A percentile compares a stretch with the other conserved stretches of the same genome.
Evolutionary conservation across 768 basidiomycete species (phyloP).

Genomic region (Mycena metata): DNA sequence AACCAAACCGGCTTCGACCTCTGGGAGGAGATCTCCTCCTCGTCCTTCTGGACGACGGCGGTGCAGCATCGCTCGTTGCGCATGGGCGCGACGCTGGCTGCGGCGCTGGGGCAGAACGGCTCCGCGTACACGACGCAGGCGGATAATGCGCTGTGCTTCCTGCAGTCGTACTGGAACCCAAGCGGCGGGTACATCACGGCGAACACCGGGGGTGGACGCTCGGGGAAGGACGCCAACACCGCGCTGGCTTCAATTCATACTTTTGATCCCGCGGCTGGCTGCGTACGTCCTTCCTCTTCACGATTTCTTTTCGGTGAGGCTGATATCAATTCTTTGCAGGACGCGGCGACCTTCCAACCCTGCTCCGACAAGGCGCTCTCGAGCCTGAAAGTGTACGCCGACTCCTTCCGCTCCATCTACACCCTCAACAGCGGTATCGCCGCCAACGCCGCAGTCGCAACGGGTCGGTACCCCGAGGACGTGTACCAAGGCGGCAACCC

Average conservation of each 20-base stretch:
- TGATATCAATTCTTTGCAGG: constrained; percentile 46
- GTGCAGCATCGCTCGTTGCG: constrained; percentile 83
- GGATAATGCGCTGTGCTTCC: constrained; percentile 76
- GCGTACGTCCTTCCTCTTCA: constrained; percentile 27
- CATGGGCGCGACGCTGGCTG: constrained; percentile 75
- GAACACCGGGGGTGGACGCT: constrained; percentile 81
- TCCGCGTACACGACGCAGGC: constrained; percentile 75
- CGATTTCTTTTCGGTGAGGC: too few relatives aligned
- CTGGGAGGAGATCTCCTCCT: constrained; percentile 80
- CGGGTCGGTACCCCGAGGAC: constrained; percentile 74
- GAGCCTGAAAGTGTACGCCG: constrained; percentile 73
- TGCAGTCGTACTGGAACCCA: constrained; percentile 87
- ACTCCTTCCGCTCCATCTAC: constrained; percentile 78
- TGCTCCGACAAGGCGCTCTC: constrained; percentile 83
- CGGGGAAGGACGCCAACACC: constrained; percentile 82
- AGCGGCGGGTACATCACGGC: constrained; percentile 72
- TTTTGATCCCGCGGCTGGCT: constrained; percentile 66
- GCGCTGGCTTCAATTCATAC: constrained; percentile 76
- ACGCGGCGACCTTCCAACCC: constrained; percentile 76
- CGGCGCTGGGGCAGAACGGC: constrained; percentile 64
- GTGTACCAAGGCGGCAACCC: constrained; percentile 70
- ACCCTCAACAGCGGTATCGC: constrained; percentile 70
- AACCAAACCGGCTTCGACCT: constrained; percentile 73
- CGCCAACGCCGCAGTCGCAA: constrained; percentile 62
- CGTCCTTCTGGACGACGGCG: constrained; percentile 86